These are phyloP conservation scores for Aquilaria yunnanensis DNA, from an alignment of 345 rosid species.

Conservation along the genomic window DNA sequence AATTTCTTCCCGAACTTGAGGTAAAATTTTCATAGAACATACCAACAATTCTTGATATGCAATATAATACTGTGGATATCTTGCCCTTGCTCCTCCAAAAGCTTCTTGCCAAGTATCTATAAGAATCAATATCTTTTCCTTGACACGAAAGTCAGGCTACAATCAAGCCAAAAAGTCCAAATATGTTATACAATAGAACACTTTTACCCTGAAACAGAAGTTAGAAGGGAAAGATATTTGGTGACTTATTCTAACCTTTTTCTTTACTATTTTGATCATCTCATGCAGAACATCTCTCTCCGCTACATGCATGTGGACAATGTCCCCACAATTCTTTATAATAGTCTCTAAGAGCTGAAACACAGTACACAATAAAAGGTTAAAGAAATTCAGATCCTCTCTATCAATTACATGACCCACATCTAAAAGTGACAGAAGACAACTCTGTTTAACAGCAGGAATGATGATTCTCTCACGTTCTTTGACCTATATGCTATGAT, in stretches of 20 bases:
- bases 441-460: too few species aligned
- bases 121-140: constrained; percentile 85
- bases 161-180: constrained; percentile 24
- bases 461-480: too few species aligned
- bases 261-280: constrained; percentile 89
- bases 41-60: constrained; percentile 99
- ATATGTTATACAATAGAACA: constrained; percentile 16
- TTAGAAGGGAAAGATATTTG: constrained; percentile 3
- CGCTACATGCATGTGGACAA: constrained; percentile 99
- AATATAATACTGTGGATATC: constrained; percentile 96
- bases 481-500: too few species aligned
- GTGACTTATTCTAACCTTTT: constrained; percentile 55
- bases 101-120: constrained; percentile 99
- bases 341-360: constrained; percentile 91
- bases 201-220: not conserved
- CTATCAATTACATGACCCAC: too few species aligned
- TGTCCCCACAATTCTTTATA: constrained; percentile 95
- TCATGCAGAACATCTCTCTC: constrained; percentile 94
- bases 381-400: constrained; percentile 1
- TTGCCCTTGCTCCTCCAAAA: constrained; percentile 94
- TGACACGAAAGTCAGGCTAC: constrained; percentile 85
- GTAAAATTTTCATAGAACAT: constrained; percentile 22
- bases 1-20: constrained; percentile 7
- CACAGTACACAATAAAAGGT: constrained; percentile 16
- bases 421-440: too few species aligned